phyloP scores from a whole-genome alignment of 2,329 filamentous ascomycete species.

The Curvularia spicifera region DNA sequence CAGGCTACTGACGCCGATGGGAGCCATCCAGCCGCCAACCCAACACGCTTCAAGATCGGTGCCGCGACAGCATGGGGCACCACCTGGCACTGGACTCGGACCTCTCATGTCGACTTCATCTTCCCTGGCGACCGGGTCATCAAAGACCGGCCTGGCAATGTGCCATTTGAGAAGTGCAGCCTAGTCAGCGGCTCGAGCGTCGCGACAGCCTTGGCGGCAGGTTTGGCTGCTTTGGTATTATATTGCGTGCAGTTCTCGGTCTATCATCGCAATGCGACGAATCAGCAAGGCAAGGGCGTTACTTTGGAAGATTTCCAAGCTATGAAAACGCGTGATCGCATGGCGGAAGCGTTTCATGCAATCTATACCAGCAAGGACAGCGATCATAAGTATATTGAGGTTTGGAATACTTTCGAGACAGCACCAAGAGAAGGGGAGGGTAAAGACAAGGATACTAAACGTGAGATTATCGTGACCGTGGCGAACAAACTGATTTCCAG shows the following conservation, averaged over 20 bases:
- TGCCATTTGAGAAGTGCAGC: background rate
- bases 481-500: background rate
- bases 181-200: background rate
- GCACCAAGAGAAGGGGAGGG: background rate
- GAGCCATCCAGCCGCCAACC: background rate
- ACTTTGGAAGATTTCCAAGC: background rate
- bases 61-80: background rate
- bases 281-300: background rate
- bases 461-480: background rate
- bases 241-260: background rate
- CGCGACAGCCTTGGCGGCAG: background rate
- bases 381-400: background rate
- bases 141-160: background rate
- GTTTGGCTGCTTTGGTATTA: background rate
- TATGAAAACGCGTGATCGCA: slow-evolving; percentile 1
- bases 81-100: background rate
- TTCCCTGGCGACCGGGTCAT: slow-evolving; percentile 1
- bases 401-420: background rate
- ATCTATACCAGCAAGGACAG: background rate
- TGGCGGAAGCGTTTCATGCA: background rate
- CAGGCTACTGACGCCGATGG: background rate
- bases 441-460: background rate
- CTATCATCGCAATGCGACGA: background rate
- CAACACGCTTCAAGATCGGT: background rate
- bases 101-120: background rate